Conservation (phyloP, 805 yeast genomes). For the Yarrowia sp. region DNA sequence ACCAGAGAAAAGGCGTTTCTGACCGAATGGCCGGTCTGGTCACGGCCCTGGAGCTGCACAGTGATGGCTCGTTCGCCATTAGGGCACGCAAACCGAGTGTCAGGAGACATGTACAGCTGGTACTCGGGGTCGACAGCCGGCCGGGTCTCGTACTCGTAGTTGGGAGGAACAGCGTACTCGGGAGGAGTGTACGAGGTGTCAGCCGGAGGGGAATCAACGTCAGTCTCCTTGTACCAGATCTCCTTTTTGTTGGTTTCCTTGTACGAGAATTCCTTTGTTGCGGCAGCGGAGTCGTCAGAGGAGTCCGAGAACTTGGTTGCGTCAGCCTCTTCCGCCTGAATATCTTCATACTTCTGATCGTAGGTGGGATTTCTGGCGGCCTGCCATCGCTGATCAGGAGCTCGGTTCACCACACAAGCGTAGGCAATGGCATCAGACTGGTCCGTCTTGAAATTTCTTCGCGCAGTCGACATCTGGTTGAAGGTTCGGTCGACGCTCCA, state of each 20-base stretch:
- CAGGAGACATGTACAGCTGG: slow-evolving; percentile 34
- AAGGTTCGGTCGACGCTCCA: slow-evolving; percentile 25
- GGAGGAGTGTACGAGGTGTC: slow-evolving; percentile 16
- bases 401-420: slow-evolving; percentile 14
- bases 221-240: slow-evolving; percentile 28
- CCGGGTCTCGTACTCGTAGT: slow-evolving; percentile 3
- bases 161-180: slow-evolving; percentile 1
- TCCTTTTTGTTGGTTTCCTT: slow-evolving; percentile 24
- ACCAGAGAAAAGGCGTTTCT: slow-evolving; percentile 9
- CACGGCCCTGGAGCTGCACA: slow-evolving; percentile 28
- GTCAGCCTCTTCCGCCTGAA: slow-evolving; percentile 7
- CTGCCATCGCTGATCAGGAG: slow-evolving; percentile 19
- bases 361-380: slow-evolving; percentile 18
- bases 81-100: slow-evolving; percentile 26
- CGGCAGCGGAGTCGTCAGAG: neutral
- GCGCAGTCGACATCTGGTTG: slow-evolving; percentile 23
- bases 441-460: slow-evolving; percentile 30
- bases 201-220: neutral
- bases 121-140: slow-evolving; percentile 35
- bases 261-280: slow-evolving; percentile 19
- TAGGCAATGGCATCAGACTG: slow-evolving; percentile 31
- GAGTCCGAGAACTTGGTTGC: too few species aligned
- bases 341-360: slow-evolving; percentile 23
- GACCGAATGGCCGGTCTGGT: slow-evolving; percentile 24
- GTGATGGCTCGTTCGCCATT: slow-evolving; percentile 31